Percentiles rank a stretch among this genome's conserved stretches.
These are phyloP conservation scores for Hemisphaericaspora lyxosophila DNA, from an alignment of 1,139 yeast genomes.

Conservation along the genomic window DNA sequence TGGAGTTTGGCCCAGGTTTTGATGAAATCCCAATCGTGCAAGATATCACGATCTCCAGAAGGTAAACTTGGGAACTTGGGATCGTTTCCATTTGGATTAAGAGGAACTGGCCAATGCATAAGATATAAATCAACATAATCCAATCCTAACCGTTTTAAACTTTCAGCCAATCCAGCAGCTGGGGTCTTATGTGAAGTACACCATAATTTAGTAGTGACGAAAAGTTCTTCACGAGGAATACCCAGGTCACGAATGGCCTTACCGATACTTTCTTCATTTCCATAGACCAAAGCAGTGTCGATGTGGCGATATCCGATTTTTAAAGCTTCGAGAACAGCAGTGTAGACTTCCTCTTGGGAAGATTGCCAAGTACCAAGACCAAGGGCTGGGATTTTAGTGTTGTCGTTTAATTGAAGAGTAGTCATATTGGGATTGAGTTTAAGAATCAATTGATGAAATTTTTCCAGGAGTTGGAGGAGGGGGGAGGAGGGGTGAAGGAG, in stretches of 20 bases:
- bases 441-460: background rate
- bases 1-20: slow-evolving; percentile 71
- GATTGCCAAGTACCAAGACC: slow-evolving; percentile 81
- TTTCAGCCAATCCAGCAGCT: slow-evolving; percentile 52
- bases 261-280: slow-evolving; percentile 67
- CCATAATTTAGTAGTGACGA: slow-evolving; percentile 77
- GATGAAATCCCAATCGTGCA: slow-evolving; percentile 48
- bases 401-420: slow-evolving; percentile 45
- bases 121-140: slow-evolving; percentile 79
- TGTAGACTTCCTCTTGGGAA: slow-evolving; percentile 45
- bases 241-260: slow-evolving; percentile 58
- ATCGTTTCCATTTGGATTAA: slow-evolving; percentile 36
- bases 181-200: slow-evolving; percentile 60
- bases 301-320: slow-evolving; percentile 71
- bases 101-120: slow-evolving; percentile 78
- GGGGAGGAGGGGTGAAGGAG: no score
- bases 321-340: slow-evolving; percentile 59
- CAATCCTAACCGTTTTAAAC: slow-evolving; percentile 61
- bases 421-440: background rate
- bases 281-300: slow-evolving; percentile 69
- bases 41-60: slow-evolving; percentile 27
- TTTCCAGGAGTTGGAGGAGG: background rate
- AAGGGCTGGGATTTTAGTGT: slow-evolving; percentile 58
- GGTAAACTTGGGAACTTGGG: slow-evolving; percentile 34
- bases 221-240: slow-evolving; percentile 63